Evolutionary conservation across 2,329 filamentous ascomycete genomes (phyloP).

Genomic region (Ampelomyces quisqualis): DNA sequence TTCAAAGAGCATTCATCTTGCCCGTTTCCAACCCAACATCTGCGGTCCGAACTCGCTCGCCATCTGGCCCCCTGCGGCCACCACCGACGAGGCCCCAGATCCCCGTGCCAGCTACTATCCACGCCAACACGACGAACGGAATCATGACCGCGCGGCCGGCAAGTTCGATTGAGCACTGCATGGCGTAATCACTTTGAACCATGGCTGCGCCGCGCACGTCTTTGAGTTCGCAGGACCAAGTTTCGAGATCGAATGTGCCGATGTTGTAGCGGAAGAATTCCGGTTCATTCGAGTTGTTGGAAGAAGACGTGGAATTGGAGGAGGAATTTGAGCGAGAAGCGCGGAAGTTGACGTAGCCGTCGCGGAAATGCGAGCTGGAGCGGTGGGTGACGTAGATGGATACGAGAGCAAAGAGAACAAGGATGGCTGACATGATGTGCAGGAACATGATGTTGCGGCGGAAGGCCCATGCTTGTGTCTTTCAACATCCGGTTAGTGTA

Average conservation of each 20-base stretch:
- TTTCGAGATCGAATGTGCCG: conserved; percentile 41
- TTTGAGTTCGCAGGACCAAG: conserved; percentile 38
- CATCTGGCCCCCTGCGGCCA: conserved; percentile 17
- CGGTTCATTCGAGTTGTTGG: conserved; percentile 2
- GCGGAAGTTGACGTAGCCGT: conserved; percentile 28
- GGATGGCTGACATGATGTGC: conserved; percentile 31
- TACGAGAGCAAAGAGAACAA: conserved; percentile 36
- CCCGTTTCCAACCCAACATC: conserved; percentile 33
- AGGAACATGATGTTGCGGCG: conserved; percentile 39
- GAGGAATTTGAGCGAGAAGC: conserved; percentile 19
- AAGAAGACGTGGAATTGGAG: neutral
- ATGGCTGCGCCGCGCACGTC: conserved; percentile 21
- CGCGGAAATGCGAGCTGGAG: conserved; percentile 30
- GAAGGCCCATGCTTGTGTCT: conserved; percentile 38
- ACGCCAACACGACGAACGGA: conserved; percentile 29
- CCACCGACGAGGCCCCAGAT: conserved; percentile 30
- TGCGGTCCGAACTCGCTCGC: conserved; percentile 30
- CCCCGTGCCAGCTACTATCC: conserved; percentile 19
- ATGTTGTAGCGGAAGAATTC: conserved; percentile 31
- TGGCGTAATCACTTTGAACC: conserved; percentile 30
- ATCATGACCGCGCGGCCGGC: conserved; percentile 35
- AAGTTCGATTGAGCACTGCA: conserved; percentile 32
- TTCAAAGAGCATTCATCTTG: conserved; percentile 23
- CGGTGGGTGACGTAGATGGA: conserved; percentile 35
- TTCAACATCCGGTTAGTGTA: neutral